Evolutionary conservation across 441 rosid genomes (phyloP).

Genomic region (Pelargonium fulgidum): DNA sequence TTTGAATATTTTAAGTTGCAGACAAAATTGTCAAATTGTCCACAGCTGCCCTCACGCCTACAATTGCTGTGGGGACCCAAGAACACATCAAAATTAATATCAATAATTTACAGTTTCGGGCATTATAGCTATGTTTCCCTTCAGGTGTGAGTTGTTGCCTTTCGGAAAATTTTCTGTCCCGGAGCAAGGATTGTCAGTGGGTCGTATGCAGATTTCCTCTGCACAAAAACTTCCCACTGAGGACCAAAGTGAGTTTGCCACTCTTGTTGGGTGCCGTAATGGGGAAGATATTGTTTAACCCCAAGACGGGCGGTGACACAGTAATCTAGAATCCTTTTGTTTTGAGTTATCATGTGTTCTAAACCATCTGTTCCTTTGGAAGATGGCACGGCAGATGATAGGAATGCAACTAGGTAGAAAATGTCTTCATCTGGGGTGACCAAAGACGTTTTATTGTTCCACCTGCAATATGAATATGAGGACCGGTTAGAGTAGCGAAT

Average conservation of each 20-base stretch:
- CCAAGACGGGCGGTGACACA: constrained; percentile 53
- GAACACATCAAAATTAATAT: constrained; percentile 1
- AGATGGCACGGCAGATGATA: constrained; percentile 74
- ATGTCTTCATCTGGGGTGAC: constrained; percentile 79
- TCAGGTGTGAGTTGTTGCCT: constrained; percentile 22
- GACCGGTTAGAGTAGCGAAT: neutral
- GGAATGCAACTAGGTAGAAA: constrained; percentile 89
- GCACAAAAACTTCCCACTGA: constrained; percentile 60
- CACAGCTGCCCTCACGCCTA: neutral
- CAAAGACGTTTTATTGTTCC: constrained; percentile 88
- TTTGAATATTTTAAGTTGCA: neutral
- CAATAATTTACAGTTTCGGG: neutral
- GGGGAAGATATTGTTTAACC: constrained; percentile 83
- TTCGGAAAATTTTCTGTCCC: constrained; percentile 78
- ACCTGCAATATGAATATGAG: constrained; percentile 36
- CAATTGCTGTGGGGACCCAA: neutral
- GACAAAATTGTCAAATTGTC: constrained; percentile 2
- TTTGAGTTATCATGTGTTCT: constrained; percentile 57
- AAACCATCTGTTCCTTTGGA: constrained; percentile 64
- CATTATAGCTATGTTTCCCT: neutral
- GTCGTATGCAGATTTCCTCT: constrained; percentile 71
- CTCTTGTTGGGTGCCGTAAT: constrained; percentile 64
- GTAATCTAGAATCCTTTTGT: constrained; percentile 57
- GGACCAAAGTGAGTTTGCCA: constrained; percentile 82
- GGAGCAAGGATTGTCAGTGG: constrained; percentile 89